Evolutionary conservation across 2,329 filamentous ascomycete species (phyloP).

Genomic region (Xylariomycetidae sp.): DNA sequence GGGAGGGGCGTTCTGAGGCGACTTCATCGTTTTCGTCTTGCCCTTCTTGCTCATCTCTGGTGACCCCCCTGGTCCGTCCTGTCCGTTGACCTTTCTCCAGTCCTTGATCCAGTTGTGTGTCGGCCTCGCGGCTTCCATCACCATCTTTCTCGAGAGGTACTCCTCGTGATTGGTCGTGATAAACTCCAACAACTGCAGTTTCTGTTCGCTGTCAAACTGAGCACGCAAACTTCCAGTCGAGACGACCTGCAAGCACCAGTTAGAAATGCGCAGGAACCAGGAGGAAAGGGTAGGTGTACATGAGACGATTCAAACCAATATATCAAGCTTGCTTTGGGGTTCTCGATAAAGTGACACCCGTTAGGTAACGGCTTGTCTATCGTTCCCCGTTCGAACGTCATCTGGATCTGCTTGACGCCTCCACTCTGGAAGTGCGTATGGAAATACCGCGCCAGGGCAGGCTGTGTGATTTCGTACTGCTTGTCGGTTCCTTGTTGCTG

Average conservation of each 20-base stretch:
- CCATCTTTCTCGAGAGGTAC: conserved; percentile 66
- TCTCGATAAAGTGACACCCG: conserved; percentile 69
- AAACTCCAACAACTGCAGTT: conserved; percentile 82
- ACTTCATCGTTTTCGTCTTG: conserved; percentile 54
- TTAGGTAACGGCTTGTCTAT: conserved; percentile 51
- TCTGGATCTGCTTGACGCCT: conserved; percentile 80
- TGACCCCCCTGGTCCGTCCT: conserved; percentile 52
- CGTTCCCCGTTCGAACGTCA: conserved; percentile 67
- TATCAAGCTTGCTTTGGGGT: conserved; percentile 70
- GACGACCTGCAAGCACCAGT: conserved; percentile 59
- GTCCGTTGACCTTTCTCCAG: conserved; percentile 53
- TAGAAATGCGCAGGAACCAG: not conserved
- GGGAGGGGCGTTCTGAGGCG: conserved; percentile 51
- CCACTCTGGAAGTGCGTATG: conserved; percentile 80
- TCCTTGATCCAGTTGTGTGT: conserved; percentile 61
- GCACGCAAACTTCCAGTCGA: conserved; percentile 71
- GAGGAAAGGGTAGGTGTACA: too few species aligned
- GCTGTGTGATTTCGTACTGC: conserved; percentile 78
- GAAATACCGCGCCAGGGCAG: conserved; percentile 83
- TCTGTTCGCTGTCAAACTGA: conserved; percentile 71
- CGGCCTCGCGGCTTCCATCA: conserved; percentile 56
- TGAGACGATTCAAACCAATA: conserved; percentile 86
- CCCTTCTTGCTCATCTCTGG: conserved; percentile 64
- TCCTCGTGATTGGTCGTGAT: conserved; percentile 72
- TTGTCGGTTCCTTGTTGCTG: conserved; percentile 57